Evolutionary conservation across 768 basidiomycete genomes (phyloP), one percentile per base, ranked within the genome.

Genomic region (Leccinum fibrillosum): DNA sequence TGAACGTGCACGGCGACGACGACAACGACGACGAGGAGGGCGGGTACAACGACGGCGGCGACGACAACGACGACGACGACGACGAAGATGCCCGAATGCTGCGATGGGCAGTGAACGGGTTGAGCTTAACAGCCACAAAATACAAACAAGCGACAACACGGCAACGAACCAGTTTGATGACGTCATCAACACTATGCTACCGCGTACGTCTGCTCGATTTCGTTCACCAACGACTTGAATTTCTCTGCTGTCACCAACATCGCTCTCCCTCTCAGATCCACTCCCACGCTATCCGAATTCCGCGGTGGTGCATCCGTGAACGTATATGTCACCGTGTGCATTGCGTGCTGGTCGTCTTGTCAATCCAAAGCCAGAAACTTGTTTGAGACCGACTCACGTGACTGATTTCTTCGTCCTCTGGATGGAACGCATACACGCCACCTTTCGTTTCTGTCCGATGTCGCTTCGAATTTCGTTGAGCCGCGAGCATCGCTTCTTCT

Each of bases 321-420:
- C 2, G 76, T 60, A 63, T 78, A 88, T 2, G 61, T 62, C 28
- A 53, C 47, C 5, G 49, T 28, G 26, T 71, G 69, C 0, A 61
- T 60, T 6, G 72, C 67, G 26, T 64, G 47, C 71, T 70, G 55
- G 4, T 21, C 28, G 5, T 17, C 21, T 49, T 47, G 11, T 44
- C 45, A 35, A 17, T 12, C 26, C 26, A 32, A 26, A 26, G 17
- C 26, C 26, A 12, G 21, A 21, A 0, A 51, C 23, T 32, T 12
- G 30, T 34, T 15, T 3, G 19, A 47, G 21, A 30, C 34, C 12
- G 26, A 15, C 64, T 23, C 61, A 90, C 92, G 76, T 84, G 73
- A 56, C 81, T 79, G 53, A 94, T 84, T 44, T 77, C 77, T 44
- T 87, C 86, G 71, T 97, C 94, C 69, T 97, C 95, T 0, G 89